Evolutionary conservation across 768 basidiomycete genomes (phyloP), one percentile per base, ranked within the genome.

Genomic region (Suillus occidentalis): DNA sequence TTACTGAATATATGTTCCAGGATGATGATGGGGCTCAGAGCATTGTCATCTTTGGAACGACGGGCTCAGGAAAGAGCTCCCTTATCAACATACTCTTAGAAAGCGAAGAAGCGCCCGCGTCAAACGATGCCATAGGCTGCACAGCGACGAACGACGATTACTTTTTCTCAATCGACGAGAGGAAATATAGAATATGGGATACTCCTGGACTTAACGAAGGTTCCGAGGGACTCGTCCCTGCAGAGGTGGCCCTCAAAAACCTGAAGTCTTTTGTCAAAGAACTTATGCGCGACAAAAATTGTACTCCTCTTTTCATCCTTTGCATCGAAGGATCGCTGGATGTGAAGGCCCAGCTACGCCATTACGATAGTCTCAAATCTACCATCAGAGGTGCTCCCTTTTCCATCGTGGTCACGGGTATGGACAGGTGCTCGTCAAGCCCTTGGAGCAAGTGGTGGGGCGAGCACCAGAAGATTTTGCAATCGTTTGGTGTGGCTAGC

Each of bases 131-230:
- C 62, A 71, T 68, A 40, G 72, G 74, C 40, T 74, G 73, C 60
- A 74, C 73, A 20, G 68, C 68, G 62, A 49, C 65, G 37, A 71
- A 71, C 70, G 69, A 65, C 9, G 66, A 68, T 9, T 74, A 74
- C 63, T 45, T 66, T 16, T 65, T 76, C 67, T 67, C 69, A 5
- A 62, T 74, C 62, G 72, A 75, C 62, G 71, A 69, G 5, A 73
- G 69, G 45, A 62, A 66, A 50, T 74, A 76, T 62, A 71, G 74
- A 22, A 73, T 74, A 57, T 72, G 75, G 61, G 73, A 74, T 50
- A 71, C 74, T 0, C 73, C 73, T 31, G 73, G 73, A 25, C 64
- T 78, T 22, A 67, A 71, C 31, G 72, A 73, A 39, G 70, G 68
- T 2, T 58, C 63, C 10, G 28, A 69, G 5, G 76, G 69, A 22